phyloP scores from a whole-genome alignment of 306 rosid species.

The Spatholobus suberectus region DNA sequence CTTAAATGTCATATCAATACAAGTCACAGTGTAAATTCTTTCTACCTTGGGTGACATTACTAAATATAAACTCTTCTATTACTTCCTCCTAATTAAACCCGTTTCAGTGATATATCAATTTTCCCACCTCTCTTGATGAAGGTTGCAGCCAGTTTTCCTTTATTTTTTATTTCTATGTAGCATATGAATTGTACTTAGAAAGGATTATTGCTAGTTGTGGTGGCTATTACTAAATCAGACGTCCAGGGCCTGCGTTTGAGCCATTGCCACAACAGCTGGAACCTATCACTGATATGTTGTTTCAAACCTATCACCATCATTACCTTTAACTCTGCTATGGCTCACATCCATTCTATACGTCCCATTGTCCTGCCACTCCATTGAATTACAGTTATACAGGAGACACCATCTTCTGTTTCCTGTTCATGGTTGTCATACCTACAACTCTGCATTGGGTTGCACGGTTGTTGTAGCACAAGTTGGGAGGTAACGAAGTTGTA shows the following conservation, averaged over 20 bases:
- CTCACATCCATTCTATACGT: not conserved
- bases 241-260: slow-evolving; percentile 10
- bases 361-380: slow-evolving; percentile 14
- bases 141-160: too few relatives aligned
- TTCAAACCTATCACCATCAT: slow-evolving; percentile 25
- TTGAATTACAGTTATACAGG: slow-evolving; percentile 5
- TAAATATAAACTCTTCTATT: not conserved
- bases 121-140: too few relatives aligned
- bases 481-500: not conserved
- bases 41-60: not conserved
- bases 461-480: slow-evolving; percentile 25
- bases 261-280: not conserved
- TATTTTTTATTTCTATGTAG: not conserved
- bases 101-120: too few relatives aligned
- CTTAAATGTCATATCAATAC: not conserved
- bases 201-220: not conserved
- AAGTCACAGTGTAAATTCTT: too few relatives aligned
- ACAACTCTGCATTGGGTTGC: slow-evolving; percentile 35
- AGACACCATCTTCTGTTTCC: slow-evolving; percentile 16
- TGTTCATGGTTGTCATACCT: slow-evolving; percentile 5
- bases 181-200: not conserved
- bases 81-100: not conserved
- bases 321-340: not conserved
- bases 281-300: slow-evolving; percentile 1
- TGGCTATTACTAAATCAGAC: not conserved